Percentiles rank a stretch among this genome's conserved stretches.
Conservation (phyloP, 495 filamentous ascomycete genomes). For the Poronia punctata region DNA sequence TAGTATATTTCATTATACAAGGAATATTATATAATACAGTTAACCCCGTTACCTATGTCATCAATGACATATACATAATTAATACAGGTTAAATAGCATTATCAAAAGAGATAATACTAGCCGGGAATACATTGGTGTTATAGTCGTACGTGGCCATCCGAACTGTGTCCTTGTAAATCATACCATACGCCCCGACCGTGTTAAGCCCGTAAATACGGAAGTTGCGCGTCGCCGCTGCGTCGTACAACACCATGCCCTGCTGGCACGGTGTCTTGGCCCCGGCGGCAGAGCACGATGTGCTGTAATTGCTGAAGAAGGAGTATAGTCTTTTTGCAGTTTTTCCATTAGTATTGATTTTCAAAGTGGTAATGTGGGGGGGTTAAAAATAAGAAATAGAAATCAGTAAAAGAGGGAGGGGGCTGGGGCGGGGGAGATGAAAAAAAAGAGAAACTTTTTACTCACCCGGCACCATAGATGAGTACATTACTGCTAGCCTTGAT, state of each 20-base stretch:
- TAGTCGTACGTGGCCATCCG: conserved; percentile 44
- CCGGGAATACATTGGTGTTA: conserved; percentile 49
- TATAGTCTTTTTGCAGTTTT: no score
- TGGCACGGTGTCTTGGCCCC: conserved; percentile 51
- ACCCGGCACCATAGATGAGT: conserved; percentile 59
- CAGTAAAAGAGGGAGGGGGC: no score
- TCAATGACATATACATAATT: no score
- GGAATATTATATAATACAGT: no score
- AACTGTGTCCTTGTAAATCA: conserved; percentile 40
- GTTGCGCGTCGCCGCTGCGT: conserved; percentile 40
- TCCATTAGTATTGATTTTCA: no score
- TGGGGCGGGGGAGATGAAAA: no score
- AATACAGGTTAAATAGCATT: conserved; percentile 3
- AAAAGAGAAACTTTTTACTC: conserved; percentile 3
- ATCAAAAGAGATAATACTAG: conserved; percentile 45
- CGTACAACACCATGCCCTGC: conserved; percentile 46
- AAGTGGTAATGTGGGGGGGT: no score
- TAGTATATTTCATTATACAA: no score
- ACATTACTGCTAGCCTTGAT: conserved; percentile 48
- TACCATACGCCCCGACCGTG: conserved; percentile 39
- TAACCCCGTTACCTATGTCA: no score
- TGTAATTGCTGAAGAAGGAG: conserved; percentile 52
- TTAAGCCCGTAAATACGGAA: conserved; percentile 46
- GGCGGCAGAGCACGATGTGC: conserved; percentile 27
- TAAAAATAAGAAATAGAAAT: no score